Percentiles rank a stretch among this genome's conserved stretches.
Conservation (phyloP, 805 yeast species). For the Cyberlindnera xylosilytica region DNA sequence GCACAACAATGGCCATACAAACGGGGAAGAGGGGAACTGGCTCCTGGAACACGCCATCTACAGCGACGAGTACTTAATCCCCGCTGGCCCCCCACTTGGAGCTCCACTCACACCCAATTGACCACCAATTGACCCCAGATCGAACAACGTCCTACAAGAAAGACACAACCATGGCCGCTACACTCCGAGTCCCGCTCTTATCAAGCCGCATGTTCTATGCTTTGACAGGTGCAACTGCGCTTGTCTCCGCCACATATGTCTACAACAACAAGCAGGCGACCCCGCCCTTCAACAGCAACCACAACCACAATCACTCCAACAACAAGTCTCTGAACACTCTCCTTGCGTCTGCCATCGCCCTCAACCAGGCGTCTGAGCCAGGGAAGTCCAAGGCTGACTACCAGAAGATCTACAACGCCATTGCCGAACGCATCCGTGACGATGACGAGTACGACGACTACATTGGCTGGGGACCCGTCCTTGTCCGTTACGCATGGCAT, state of each 20-base stretch:
- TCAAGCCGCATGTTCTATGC: constrained; percentile 17
- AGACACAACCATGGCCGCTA: background rate
- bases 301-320: constrained; percentile 17
- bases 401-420: constrained; percentile 68
- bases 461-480: constrained; percentile 70
- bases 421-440: constrained; percentile 58
- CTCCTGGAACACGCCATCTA: too few species aligned
- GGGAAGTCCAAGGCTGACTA: constrained; percentile 45
- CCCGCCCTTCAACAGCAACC: constrained; percentile 15
- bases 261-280: constrained; percentile 14
- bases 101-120: too few species aligned
- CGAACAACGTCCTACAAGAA: background rate
- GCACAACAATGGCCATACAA: background rate
- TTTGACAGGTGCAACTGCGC: constrained; percentile 31
- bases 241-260: constrained; percentile 30
- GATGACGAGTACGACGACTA: constrained; percentile 60
- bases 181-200: constrained; percentile 9
- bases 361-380: constrained; percentile 19
- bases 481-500: constrained; percentile 85
- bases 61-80: background rate
- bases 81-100: background rate
- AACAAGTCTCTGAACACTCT: constrained; percentile 31
- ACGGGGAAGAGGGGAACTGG: background rate
- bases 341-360: constrained; percentile 31
- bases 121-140: background rate